Base-by-base conservation (phyloP, 805 yeast species). In the Candida rishiriensis region DNA sequence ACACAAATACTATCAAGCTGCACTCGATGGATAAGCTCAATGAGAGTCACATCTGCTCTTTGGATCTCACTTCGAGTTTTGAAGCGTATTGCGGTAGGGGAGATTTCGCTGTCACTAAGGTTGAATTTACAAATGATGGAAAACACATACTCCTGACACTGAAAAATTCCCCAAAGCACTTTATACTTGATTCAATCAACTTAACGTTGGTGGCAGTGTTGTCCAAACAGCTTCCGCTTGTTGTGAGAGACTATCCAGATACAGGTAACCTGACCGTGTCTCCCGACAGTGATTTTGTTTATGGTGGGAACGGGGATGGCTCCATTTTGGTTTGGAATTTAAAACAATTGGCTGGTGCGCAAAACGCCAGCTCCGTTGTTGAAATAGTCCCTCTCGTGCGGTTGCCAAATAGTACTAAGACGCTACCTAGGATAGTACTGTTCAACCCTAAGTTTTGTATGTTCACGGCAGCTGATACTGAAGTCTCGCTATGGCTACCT, bases 391-490 rank as follows among this genome's bases (percentile, higher is more conserved):
- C 53, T 26, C 42, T 32, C 13, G 40, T 44, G 2, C 41, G 31
- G 10, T 21, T 57, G 30, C 41, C 37, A 10, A 50, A 50, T 33
- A 36, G 34, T 18, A 46, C 57, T 15, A 51, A 39, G 53, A 57
- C 36, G 56, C 57, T 73, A 6, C 79, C 86, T 1, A 65, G 75
- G 51, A 66, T 79, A 40, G 59, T 78, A 10, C 67, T 72, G 17
- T 82, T 82, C 61, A 81, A 82, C 52, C 91, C 91, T 2, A 74
- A 75, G 49, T 60, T 76, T 31, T 69, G 79, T 59, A 70, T 75
- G 46, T 59, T 85, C 51, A 85, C 88, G 2, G 73, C 88, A 1
- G 88, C 86, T 8, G 85, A 81, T 56, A 73, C 66, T 7, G 77
- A 69, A 33, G 56, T 78, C 16, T 56, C 70, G 2, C 54, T 77